Conservation (phyloP, 2,329 filamentous ascomycete genomes). For the Xylariaceae sp. region DNA sequence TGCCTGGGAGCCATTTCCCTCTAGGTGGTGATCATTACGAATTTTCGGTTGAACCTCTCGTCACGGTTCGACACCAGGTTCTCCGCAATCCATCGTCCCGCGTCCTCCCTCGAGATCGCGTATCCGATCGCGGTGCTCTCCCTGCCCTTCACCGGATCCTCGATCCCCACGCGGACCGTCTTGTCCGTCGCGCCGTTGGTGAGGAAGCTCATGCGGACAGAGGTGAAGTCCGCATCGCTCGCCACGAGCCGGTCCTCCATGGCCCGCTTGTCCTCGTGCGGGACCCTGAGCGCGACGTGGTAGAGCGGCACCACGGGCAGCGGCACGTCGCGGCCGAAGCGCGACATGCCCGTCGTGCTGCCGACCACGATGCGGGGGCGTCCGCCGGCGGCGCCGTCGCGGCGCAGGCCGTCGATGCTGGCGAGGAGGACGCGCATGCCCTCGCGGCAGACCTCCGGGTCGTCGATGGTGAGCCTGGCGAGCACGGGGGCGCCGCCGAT, state of each 20-base stretch:
- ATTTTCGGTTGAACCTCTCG: slow-evolving; percentile 30
- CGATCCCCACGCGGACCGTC: slow-evolving; percentile 35
- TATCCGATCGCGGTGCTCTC: slow-evolving; percentile 41
- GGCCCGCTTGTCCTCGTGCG: slow-evolving; percentile 43
- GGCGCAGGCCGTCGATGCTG: slow-evolving; percentile 30
- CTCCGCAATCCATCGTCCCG: slow-evolving; percentile 43
- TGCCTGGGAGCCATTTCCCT: too few species aligned
- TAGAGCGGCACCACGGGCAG: slow-evolving; percentile 41
- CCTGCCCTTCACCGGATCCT: slow-evolving; percentile 27
- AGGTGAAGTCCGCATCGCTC: slow-evolving; percentile 30
- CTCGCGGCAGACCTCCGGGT: slow-evolving; percentile 43
- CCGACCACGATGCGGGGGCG: slow-evolving; percentile 34
- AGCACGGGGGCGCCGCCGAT: slow-evolving; percentile 39
- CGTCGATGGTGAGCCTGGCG: slow-evolving; percentile 30
- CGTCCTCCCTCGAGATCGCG: slow-evolving; percentile 42
- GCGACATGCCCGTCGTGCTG: slow-evolving; percentile 40
- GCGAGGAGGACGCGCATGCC: slow-evolving; percentile 39
- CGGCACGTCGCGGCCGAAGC: slow-evolving; percentile 38
- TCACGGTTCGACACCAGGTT: slow-evolving; percentile 28
- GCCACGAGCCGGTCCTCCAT: slow-evolving; percentile 37
- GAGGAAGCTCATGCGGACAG: slow-evolving; percentile 36
- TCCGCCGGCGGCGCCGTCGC: slow-evolving; percentile 18
- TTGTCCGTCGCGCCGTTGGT: slow-evolving; percentile 24
- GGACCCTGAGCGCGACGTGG: slow-evolving; percentile 32
- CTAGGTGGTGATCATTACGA: slow-evolving; percentile 10